Evolutionary conservation across 805 yeast species (phyloP), one percentile per base, ranked within the genome.

Genomic region (Clavispora carvajalis): DNA sequence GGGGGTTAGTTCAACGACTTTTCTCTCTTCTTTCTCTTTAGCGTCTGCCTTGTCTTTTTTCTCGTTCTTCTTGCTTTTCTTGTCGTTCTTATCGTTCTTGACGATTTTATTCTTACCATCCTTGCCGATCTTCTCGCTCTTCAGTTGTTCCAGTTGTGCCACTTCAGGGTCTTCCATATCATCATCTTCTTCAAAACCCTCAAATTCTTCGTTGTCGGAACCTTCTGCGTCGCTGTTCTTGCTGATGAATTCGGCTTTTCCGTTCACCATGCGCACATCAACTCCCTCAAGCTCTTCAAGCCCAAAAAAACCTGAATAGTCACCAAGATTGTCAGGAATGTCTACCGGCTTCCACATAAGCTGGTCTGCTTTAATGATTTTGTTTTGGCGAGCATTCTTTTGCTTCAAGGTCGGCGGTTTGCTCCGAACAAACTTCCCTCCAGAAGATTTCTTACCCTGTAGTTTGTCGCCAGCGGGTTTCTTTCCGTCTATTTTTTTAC

Each of bases 281-380:
- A 91, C 97, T 33, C 96, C 97, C 42, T 88, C 96, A 37, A 93
- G 73, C 58, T 91, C 98, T 59, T 91, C 99, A 25, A 93, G 66
- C 0, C 97, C 99, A 58, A 81, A 88, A 53, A 90, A 83, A 0
- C 96, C 96, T 49, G 85, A 90, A 55, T 84, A 86, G 60, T 88
- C 96, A 45, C 81, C 95, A 37, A 86, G 62, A 19, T 87, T 81
- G 47, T 86, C 91, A 4, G 95, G 91, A 38, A 90, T 74, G 2
- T 81, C 84, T 7, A 90, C 95, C 3, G 81, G 58, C 48, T 83
- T 85, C 99, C 99, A 91, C 7, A 69, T 65, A 47, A 85, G 63
- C 15, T 70, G 69, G 46, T 73, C 73, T 2, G 76, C 74, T 18
- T 65, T 66, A 12, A 80, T 77, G 18, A 71, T 53, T 40, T 66